Base-by-base conservation (phyloP, 2,329 filamentous ascomycete species). In the Trichoderma koningiopsis region DNA sequence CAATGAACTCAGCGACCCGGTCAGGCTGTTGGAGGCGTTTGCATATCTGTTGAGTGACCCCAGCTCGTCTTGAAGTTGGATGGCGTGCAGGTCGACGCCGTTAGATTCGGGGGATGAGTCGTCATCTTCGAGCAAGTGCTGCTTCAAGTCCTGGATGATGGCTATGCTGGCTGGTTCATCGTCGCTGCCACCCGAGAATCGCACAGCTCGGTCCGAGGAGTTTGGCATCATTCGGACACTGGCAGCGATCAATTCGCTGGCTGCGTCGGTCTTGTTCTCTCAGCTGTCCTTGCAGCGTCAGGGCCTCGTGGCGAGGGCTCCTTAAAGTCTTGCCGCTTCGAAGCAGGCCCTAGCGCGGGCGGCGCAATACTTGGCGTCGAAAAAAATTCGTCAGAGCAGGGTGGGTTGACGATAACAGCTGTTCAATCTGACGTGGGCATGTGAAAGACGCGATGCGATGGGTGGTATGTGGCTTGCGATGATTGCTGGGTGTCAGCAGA, bases 151-250 rank as follows among this genome's bases (percentile, higher is more conserved):
- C 69, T 80, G 84, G 72, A 78, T 71, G 72, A 80, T 83, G 31
- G 87, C 84, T 60, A 77, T 69, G 29, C 79, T 80, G 43, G 75
- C 72, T 37, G 82, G 78, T 29, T 84, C 83, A 68, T 83, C 80
- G 8, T 64, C 61, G 61, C 49, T 56, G 75, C 79, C 77, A 70
- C 83, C 81, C 57, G 84, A 85, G 74, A 89, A 89, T 72, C 87
- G 85, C 72, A 89, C 85, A 71, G 83, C 81, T 73, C 86, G 84
- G 62, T 86, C 85, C 13, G 86, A 86, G 43, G 83, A 77, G 72
- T 89, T 86, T 74, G 81, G 77, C 75, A 81, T 80, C 64, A 66
- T 74, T 58, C 64, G 60, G 40, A 61, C 59, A 64, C 73, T 69
- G 59, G 31, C 65, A 61, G 58, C 35, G 31, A 37, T 60, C 37